phyloP scores from a whole-genome alignment of 2,329 filamentous ascomycete genomes.

The Penicillium sp. region DNA sequence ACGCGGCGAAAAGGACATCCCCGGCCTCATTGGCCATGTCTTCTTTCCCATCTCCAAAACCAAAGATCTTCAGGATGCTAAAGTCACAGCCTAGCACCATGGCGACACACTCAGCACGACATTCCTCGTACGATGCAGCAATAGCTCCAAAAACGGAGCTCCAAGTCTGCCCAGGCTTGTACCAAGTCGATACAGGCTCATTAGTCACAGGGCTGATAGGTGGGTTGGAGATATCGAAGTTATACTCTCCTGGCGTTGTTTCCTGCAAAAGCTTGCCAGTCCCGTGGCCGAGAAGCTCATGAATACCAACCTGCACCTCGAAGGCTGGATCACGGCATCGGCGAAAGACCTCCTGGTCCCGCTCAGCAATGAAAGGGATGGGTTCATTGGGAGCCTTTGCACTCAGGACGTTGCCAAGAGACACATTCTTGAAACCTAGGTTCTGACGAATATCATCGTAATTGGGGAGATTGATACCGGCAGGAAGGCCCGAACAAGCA shows the following conservation, averaged over 20 bases:
- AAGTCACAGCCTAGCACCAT: slow-evolving; percentile 91
- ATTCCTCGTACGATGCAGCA: slow-evolving; percentile 89
- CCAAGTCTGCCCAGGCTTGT: slow-evolving; percentile 95
- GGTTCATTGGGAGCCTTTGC: slow-evolving; percentile 91
- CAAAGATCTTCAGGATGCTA: slow-evolving; percentile 82
- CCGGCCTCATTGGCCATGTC: slow-evolving; percentile 75
- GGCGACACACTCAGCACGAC: slow-evolving; percentile 87
- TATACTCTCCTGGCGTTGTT: slow-evolving; percentile 74
- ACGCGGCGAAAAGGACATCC: slow-evolving; percentile 82
- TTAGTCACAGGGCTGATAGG: slow-evolving; percentile 75
- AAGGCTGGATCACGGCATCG: slow-evolving; percentile 84
- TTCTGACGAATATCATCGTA: slow-evolving; percentile 60
- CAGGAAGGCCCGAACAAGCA: slow-evolving; percentile 60
- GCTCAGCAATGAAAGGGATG: slow-evolving; percentile 80
- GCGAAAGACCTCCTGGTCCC: slow-evolving; percentile 73
- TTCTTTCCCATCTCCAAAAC: slow-evolving; percentile 72
- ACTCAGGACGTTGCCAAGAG: slow-evolving; percentile 84
- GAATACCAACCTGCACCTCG: slow-evolving; percentile 92
- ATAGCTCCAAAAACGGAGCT: slow-evolving; percentile 85
- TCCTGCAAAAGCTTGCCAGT: slow-evolving; percentile 94
- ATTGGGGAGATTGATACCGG: slow-evolving; percentile 59
- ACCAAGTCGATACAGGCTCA: slow-evolving; percentile 79
- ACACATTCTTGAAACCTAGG: slow-evolving; percentile 68
- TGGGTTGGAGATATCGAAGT: slow-evolving; percentile 80
- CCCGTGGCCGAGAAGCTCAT: slow-evolving; percentile 84